These are phyloP conservation scores for Erysimum cheiranthoides DNA, from an alignment of 345 rosid genomes.

Conservation along the genomic window DNA sequence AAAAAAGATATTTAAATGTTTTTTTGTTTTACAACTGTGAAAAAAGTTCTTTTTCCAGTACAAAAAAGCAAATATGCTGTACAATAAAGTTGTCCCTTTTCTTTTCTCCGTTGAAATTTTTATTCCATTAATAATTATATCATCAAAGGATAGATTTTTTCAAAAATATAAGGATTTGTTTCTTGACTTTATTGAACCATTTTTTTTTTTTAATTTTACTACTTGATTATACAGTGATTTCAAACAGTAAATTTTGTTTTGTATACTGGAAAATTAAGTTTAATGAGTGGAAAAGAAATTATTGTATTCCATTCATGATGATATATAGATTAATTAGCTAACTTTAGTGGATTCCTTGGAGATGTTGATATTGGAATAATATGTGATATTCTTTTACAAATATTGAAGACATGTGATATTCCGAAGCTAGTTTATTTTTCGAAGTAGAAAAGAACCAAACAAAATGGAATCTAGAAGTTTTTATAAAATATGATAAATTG, in stretches of 20 bases:
- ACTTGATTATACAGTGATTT: background rate
- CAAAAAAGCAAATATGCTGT: conserved; percentile 48
- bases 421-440: background rate
- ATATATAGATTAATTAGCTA: background rate
- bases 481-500: background rate
- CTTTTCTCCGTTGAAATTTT: conserved; percentile 25
- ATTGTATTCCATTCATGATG: conserved; percentile 4
- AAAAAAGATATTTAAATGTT: background rate
- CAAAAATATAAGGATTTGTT: conserved; percentile 29
- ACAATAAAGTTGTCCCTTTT: conserved; percentile 48
- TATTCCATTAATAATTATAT: conserved; percentile 21
- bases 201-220: background rate
- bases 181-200: conserved; percentile 26
- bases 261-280: background rate
- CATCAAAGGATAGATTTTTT: conserved; percentile 19
- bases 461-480: background rate
- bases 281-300: background rate
- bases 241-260: background rate
- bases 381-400: conserved; percentile 12
- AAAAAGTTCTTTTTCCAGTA: conserved; percentile 33
- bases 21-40: conserved; percentile 44
- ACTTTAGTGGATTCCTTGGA: conserved; percentile 30
- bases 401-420: background rate
- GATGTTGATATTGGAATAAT: conserved; percentile 39
- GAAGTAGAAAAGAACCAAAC: background rate